Evolutionary conservation across 2,329 filamentous ascomycete genomes (phyloP).

Genomic region (Fusarium proliferatum): DNA sequence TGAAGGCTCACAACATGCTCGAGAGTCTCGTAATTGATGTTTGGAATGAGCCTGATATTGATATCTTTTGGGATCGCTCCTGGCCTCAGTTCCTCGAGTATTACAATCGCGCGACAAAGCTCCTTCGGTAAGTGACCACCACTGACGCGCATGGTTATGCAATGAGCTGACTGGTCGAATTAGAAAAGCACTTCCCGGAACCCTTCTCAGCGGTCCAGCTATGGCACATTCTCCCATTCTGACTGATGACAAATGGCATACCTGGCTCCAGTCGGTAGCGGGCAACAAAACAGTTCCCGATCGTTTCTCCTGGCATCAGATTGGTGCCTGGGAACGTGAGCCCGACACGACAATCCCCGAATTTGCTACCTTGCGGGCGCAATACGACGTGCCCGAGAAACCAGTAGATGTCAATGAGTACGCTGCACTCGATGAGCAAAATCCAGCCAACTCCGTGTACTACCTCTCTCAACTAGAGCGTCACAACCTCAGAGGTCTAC

Average conservation of each 20-base stretch:
- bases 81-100: not conserved
- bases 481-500: not conserved
- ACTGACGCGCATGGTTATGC: accelerated
- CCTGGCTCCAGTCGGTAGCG: not conserved
- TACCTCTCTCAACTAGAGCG: not conserved
- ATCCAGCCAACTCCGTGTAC: not conserved
- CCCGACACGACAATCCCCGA: not conserved
- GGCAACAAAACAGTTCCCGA: not conserved
- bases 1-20: not conserved
- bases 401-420: not conserved
- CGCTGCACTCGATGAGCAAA: not conserved
- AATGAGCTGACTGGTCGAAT: not conserved
- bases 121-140: not conserved
- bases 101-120: not conserved
- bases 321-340: not conserved
- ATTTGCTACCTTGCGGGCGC: not conserved
- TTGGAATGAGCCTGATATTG: conserved; percentile 1
- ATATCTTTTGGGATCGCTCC: not conserved
- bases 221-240: not conserved
- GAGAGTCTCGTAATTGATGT: not conserved
- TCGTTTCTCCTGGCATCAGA: not conserved
- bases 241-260: not conserved
- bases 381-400: not conserved
- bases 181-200: not conserved
- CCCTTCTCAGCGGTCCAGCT: not conserved